Conservation (phyloP, 495 filamentous ascomycete species). For the Wilcoxina mikolae region DNA sequence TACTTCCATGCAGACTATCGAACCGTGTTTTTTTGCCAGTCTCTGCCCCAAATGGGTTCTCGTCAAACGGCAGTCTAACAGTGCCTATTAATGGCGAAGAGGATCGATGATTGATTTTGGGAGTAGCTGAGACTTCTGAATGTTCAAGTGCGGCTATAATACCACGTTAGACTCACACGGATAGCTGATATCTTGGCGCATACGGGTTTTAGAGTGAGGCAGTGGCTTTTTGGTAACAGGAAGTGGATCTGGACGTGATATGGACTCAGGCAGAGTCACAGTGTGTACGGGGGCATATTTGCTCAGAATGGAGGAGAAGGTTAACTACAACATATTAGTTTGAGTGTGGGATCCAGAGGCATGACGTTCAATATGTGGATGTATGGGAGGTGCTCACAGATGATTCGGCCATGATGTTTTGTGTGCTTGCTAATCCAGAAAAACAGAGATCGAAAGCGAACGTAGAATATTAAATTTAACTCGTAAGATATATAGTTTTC, state of each 20-base stretch:
- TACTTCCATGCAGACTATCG: slow-evolving; percentile 12
- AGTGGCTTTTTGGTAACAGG: slow-evolving; percentile 3
- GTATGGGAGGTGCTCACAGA: too few relatives aligned
- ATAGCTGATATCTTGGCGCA: slow-evolving; percentile 7
- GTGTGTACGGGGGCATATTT: slow-evolving; percentile 18
- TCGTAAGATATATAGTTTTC: too few relatives aligned
- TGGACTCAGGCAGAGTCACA: slow-evolving; percentile 1
- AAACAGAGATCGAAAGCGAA: too few relatives aligned
- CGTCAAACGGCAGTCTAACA: neutral
- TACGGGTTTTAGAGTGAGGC: slow-evolving; percentile 11
- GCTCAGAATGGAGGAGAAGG: slow-evolving; percentile 25
- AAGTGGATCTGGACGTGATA: neutral
- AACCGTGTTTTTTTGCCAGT: slow-evolving; percentile 21
- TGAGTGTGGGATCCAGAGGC: too few relatives aligned
- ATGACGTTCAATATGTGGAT: too few relatives aligned
- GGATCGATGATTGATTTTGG: too few relatives aligned
- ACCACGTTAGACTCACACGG: slow-evolving; percentile 1
- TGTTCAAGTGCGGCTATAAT: neutral
- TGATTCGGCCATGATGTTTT: too few relatives aligned
- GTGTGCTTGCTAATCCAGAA: too few relatives aligned
- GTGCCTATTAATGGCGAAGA: too few relatives aligned
- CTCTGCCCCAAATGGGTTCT: slow-evolving; percentile 1
- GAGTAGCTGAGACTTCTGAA: neutral
- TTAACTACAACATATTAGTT: too few relatives aligned
- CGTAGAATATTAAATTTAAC: too few relatives aligned